Evolutionary conservation across 441 rosid species (phyloP), one percentile per base, ranked within the genome.

Genomic region (Populus hybrid): DNA sequence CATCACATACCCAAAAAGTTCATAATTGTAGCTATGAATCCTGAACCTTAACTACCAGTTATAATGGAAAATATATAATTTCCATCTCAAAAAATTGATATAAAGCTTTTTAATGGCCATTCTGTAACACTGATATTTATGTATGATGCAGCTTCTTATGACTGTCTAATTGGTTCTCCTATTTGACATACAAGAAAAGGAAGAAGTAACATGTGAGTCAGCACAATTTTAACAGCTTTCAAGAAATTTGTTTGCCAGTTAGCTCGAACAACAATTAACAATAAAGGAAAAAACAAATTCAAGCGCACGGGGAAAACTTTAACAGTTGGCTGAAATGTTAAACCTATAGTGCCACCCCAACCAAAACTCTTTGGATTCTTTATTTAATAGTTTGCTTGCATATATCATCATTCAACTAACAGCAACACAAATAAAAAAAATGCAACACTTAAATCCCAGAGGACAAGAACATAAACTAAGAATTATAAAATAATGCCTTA

Each of bases 391-490:
- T 24, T 21, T 36, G 6, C 29, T 69, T 12, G 4, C 56, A 56
- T 23, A 53, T 38, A 77, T 26, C 31, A 64, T 50, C 65, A 77
- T 45, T 10, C 26, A 38, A 63, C 38, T 64, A 67, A 35, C 33
- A 78, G 24, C n/a, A 78, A 72, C 9, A 26, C 23, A 7, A 20
- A 33, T 2, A 45, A 6, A 12, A 12, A 9, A 59, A 68, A 40
- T 77, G 65, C 50, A 45, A 31, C 4, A 40, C 45, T 12, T 29
- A 45, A 40, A 70, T 89, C 2, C 68, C 31, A 74, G 20, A 21
- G 67, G 42, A 59, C 23, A 38, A 64, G 26, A 76, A 68, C 40
- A 29, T 24, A 64, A 24, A 68, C 77, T 36, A 50, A 16, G 11
- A 16, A 36, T 18, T 53, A 53, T 18, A 53, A 53, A 53, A 6